phyloP scores from a whole-genome alignment of 768 basidiomycete genomes.

The Suillus discolor region DNA sequence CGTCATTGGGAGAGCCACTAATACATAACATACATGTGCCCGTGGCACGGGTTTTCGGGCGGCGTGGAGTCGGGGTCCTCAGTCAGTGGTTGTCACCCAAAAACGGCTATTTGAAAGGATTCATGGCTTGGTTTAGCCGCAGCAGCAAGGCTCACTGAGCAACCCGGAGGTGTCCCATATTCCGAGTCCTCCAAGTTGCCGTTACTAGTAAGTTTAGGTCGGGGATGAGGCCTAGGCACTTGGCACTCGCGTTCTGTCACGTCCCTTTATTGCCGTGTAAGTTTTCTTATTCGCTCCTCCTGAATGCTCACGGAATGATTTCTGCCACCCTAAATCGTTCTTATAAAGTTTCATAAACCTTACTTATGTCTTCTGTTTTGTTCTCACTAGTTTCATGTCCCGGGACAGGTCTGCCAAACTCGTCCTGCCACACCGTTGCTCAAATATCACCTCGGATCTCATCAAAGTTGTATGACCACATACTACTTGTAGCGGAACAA shows the following conservation, averaged over 20 bases:
- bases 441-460: slow-evolving; percentile 37
- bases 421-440: slow-evolving; percentile 28
- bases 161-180: too few species aligned
- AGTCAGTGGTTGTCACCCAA: not conserved
- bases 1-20: too few species aligned
- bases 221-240: slow-evolving; percentile 9
- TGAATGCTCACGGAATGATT: slow-evolving; percentile 14
- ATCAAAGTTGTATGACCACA: slow-evolving; percentile 22
- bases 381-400: slow-evolving; percentile 28
- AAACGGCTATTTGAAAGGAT: not conserved
- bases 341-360: slow-evolving; percentile 35
- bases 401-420: slow-evolving; percentile 37
- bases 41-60: too few species aligned
- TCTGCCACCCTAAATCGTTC: slow-evolving; percentile 24
- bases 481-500: slow-evolving; percentile 20
- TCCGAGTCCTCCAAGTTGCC: slow-evolving; percentile 4
- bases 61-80: too few species aligned
- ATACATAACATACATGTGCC: not conserved
- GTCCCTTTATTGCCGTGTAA: slow-evolving; percentile 8
- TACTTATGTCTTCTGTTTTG: slow-evolving; percentile 14
- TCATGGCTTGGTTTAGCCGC: too few species aligned
- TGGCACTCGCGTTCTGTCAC: slow-evolving; percentile 21
- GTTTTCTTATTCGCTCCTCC: slow-evolving; percentile 13
- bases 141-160: too few species aligned
- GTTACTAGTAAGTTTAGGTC: slow-evolving; percentile 1